These are phyloP conservation scores for Lentinus brumalis DNA, from an alignment of 768 basidiomycete genomes.

Conservation along the genomic window DNA sequence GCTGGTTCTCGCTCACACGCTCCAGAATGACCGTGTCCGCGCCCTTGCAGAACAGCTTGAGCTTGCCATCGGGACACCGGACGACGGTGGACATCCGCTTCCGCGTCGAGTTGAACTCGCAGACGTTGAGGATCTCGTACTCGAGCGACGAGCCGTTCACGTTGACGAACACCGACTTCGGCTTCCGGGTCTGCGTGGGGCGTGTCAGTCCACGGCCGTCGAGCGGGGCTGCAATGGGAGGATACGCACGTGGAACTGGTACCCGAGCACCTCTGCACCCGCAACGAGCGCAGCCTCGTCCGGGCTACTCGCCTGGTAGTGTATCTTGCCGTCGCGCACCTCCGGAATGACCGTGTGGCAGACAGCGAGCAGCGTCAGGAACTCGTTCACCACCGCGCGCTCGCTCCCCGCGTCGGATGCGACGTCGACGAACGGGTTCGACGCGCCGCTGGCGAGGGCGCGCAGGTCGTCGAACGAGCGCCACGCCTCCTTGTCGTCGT, in stretches of 20 bases:
- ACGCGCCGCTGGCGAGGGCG: conserved; percentile 47
- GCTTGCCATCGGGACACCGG: conserved; percentile 82
- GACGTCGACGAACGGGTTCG: conserved; percentile 58
- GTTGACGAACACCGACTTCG: conserved; percentile 91
- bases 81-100: conserved; percentile 98
- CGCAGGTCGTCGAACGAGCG: conserved; percentile 78
- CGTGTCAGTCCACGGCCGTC: background rate
- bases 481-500: conserved; percentile 62
- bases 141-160: conserved; percentile 72
- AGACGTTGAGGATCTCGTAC: conserved; percentile 92
- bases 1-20: conserved; percentile 82
- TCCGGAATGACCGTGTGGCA: conserved; percentile 99
- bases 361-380: conserved; percentile 65
- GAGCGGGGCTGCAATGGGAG: background rate
- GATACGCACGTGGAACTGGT: conserved; percentile 84
- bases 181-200: conserved; percentile 80
- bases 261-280: conserved; percentile 90
- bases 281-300: conserved; percentile 96
- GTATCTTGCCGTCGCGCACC: conserved; percentile 81
- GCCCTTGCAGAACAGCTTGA: conserved; percentile 96
- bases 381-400: conserved; percentile 34
- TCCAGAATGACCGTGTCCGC: conserved; percentile 98
- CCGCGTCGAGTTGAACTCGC: conserved; percentile 98
- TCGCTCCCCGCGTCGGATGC: conserved; percentile 39
- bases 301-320: conserved; percentile 95